Evolutionary conservation across 163 green algal genomes (phyloP).

Genomic region (Chloromonas sp.): DNA sequence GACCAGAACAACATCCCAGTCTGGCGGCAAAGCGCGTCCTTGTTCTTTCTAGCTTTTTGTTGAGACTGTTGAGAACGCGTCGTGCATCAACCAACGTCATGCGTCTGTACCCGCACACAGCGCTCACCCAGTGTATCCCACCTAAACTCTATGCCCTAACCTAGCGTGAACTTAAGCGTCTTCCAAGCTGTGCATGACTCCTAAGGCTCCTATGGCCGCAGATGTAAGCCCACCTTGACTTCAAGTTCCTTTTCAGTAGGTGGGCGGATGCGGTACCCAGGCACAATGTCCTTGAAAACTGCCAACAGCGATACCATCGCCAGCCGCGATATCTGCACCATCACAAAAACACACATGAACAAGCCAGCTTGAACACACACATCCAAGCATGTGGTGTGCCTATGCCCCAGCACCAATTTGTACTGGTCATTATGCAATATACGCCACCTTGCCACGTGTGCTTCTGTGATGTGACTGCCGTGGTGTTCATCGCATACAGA

Average conservation of each 20-base stretch:
- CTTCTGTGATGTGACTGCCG: neutral
- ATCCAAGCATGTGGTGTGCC: neutral
- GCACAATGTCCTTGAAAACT: conserved; percentile 89
- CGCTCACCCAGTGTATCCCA: too few species aligned
- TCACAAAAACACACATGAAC: neutral
- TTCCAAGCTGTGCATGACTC: neutral
- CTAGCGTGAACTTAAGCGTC: too few species aligned
- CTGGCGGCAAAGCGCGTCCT: too few species aligned
- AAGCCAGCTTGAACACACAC: neutral
- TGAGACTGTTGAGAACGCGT: too few species aligned
- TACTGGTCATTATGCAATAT: too few species aligned
- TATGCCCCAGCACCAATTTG: too few species aligned
- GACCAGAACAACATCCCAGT: too few species aligned
- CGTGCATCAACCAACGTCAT: too few species aligned
- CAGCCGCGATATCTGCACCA: conserved; percentile 56
- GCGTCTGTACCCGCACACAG: too few species aligned
- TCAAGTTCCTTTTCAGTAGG: conserved; percentile 69
- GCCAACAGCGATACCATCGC: conserved; percentile 77
- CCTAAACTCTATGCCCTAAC: too few species aligned
- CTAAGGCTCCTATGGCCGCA: neutral
- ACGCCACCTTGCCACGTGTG: neutral
- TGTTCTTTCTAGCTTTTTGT: too few species aligned
- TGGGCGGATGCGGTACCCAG: conserved; percentile 84
- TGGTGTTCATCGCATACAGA: too few species aligned
- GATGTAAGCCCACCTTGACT: conserved; percentile 23